Evolutionary conservation across 805 yeast genomes (phyloP).

Genomic region (Saturnispora bothae): DNA sequence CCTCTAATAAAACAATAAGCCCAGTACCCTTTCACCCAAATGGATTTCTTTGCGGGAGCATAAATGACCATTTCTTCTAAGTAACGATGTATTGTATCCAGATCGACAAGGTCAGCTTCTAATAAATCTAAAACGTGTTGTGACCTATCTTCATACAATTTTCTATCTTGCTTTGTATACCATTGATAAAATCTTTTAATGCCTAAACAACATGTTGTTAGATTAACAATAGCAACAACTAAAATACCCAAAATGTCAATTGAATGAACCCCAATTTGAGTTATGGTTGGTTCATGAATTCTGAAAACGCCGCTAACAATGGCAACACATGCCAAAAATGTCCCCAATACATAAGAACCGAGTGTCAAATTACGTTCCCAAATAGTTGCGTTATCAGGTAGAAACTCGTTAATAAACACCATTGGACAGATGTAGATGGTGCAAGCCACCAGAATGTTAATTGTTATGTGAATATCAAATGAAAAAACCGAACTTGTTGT

Average conservation of each 20-base stretch:
- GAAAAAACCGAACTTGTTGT: neutral
- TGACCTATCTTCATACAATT: neutral
- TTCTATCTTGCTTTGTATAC: neutral
- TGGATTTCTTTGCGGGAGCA: neutral
- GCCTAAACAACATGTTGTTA: conserved; percentile 1
- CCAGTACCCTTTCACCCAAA: neutral
- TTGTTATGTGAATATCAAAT: neutral
- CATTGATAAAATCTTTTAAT: conserved; percentile 1
- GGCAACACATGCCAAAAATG: neutral
- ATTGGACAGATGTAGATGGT: conserved; percentile 1
- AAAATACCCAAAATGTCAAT: conserved; percentile 4
- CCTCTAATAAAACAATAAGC: conserved; percentile 5
- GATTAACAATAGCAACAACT: conserved; percentile 3
- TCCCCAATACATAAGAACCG: neutral
- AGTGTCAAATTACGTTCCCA: neutral
- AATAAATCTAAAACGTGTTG: too few relatives aligned
- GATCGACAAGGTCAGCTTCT: neutral
- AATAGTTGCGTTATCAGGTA: neutral
- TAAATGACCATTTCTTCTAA: neutral
- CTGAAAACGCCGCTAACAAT: neutral
- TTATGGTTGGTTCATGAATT: neutral
- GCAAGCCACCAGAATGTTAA: neutral
- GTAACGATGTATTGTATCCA: neutral
- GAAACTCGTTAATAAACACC: neutral
- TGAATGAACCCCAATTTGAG: conserved; percentile 4